These are phyloP conservation scores for Fusarium euwallaceae DNA, from an alignment of 2,329 filamentous ascomycete genomes.

Conservation along the genomic window DNA sequence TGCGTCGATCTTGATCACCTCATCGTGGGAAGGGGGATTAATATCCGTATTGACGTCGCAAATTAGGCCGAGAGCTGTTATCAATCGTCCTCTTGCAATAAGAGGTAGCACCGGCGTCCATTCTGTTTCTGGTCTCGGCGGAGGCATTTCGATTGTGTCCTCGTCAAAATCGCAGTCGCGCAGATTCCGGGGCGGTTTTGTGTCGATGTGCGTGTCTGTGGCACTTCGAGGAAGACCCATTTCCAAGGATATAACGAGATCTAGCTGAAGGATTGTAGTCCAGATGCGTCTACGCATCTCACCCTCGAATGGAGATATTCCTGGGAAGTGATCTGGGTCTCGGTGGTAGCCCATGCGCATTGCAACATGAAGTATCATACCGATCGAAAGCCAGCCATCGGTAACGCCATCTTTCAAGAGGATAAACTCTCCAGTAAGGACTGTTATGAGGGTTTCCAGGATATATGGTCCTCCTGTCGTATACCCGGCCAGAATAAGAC, in stretches of 20 bases:
- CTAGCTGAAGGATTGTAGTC: constrained; percentile 66
- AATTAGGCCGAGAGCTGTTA: constrained; percentile 21
- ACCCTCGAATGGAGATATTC: constrained; percentile 56
- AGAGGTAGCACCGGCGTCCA: constrained; percentile 24
- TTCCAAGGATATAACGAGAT: constrained; percentile 73
- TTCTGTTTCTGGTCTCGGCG: constrained; percentile 26
- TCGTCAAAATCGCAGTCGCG: constrained; percentile 27
- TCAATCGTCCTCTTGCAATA: constrained; percentile 20
- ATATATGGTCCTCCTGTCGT: constrained; percentile 27
- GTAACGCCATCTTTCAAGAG: constrained; percentile 17
- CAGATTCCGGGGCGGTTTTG: constrained; percentile 19
- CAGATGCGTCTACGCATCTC: constrained; percentile 65
- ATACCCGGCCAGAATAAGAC: constrained; percentile 24
- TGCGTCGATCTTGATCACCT: constrained; percentile 16
- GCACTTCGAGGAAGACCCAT: constrained; percentile 61
- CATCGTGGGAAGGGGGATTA: constrained; percentile 17
- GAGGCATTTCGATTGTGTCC: constrained; percentile 18
- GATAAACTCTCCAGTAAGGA: constrained; percentile 26
- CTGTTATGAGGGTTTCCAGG: constrained; percentile 26
- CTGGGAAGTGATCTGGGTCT: constrained; percentile 26
- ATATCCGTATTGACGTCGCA: constrained; percentile 25
- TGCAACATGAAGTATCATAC: constrained; percentile 30
- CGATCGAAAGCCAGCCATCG: constrained; percentile 25
- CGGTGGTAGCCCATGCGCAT: constrained; percentile 35
- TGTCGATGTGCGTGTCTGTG: constrained; percentile 19